These are phyloP conservation scores for Aureobasidium namibiae DNA, from an alignment of 2,329 filamentous ascomycete species.

Conservation along the genomic window DNA sequence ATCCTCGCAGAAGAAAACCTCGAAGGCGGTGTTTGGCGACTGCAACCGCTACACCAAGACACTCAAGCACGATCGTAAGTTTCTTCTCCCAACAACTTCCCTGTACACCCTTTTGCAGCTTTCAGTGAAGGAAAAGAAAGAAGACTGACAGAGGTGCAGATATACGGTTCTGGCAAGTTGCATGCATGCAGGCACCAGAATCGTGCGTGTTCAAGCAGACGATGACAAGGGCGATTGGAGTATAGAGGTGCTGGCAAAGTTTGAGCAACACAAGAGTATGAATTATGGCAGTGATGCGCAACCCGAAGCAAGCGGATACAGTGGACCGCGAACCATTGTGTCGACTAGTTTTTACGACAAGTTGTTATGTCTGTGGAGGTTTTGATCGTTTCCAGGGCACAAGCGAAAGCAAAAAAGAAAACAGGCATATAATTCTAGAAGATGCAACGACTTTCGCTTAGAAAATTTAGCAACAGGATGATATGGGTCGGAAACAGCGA, in stretches of 20 bases:
- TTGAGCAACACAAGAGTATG: conserved; percentile 87
- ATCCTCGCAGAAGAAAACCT: conserved; percentile 59
- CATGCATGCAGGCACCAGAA: conserved; percentile 77
- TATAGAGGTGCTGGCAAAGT: conserved; percentile 59
- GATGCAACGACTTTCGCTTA: not conserved
- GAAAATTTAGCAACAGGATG: too few relatives aligned
- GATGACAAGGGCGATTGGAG: conserved; percentile 41
- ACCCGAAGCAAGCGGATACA: conserved; percentile 21
- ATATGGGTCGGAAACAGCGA: too few relatives aligned
- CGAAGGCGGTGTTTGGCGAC: conserved; percentile 77
- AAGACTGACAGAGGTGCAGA: conserved; percentile 15
- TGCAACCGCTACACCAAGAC: conserved; percentile 51
- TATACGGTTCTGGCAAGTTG: conserved; percentile 70
- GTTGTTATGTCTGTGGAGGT: conserved; percentile 57
- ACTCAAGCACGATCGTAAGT: too few relatives aligned
- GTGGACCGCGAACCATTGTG: conserved; percentile 46
- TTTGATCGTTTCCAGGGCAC: too few relatives aligned
- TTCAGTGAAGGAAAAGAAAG: too few relatives aligned
- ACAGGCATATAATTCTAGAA: too few relatives aligned
- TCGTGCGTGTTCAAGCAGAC: conserved; percentile 45
- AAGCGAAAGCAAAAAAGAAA: too few relatives aligned
- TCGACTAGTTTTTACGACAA: conserved; percentile 74
- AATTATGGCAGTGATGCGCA: conserved; percentile 79
- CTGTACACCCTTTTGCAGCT: too few relatives aligned
- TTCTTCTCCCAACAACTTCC: too few relatives aligned